Percentiles rank a stretch among this genome's conserved stretches.
phyloP scores from a whole-genome alignment of 2,329 filamentous ascomycete genomes.

The Hypoxylon sp. region DNA sequence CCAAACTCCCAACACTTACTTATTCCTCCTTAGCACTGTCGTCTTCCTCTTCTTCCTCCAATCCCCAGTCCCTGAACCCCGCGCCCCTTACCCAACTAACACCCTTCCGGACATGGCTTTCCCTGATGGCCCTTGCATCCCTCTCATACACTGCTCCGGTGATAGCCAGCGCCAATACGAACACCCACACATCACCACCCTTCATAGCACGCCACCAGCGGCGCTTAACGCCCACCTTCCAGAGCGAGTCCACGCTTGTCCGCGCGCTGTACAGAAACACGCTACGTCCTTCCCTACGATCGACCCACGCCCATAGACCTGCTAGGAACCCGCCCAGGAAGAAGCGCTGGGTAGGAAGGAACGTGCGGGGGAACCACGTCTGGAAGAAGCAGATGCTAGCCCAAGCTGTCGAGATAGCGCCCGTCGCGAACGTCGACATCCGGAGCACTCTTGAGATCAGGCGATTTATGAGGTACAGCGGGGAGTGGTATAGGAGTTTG shows the following conservation, averaged over 20 bases:
- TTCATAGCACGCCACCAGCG: constrained; percentile 87
- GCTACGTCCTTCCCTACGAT: constrained; percentile 72
- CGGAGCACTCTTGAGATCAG: constrained; percentile 79
- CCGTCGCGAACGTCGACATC: constrained; percentile 82
- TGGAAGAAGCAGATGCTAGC: constrained; percentile 92
- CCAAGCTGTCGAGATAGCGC: constrained; percentile 89
- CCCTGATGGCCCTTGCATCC: constrained; percentile 75
- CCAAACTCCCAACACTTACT: neutral
- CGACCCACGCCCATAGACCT: constrained; percentile 86
- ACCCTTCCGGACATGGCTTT: constrained; percentile 76
- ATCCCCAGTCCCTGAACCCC: constrained; percentile 77
- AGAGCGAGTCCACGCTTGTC: constrained; percentile 83
- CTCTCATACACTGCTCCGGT: constrained; percentile 83
- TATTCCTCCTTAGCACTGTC: constrained; percentile 42
- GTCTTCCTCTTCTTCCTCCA: constrained; percentile 63
- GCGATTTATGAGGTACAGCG: constrained; percentile 73
- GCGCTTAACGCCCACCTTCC: constrained; percentile 94
- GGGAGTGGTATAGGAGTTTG: constrained; percentile 76
- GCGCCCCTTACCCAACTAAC: constrained; percentile 81
- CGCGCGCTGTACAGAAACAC: constrained; percentile 85
- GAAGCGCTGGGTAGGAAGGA: constrained; percentile 86
- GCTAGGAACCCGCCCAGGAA: constrained; percentile 89
- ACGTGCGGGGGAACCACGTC: constrained; percentile 76
- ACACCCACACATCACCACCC: constrained; percentile 86
- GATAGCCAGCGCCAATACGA: constrained; percentile 82